Evolutionary conservation across 306 rosid species (phyloP), one percentile per base, ranked within the genome.

Genomic region (Pachyrhizus erosus): DNA sequence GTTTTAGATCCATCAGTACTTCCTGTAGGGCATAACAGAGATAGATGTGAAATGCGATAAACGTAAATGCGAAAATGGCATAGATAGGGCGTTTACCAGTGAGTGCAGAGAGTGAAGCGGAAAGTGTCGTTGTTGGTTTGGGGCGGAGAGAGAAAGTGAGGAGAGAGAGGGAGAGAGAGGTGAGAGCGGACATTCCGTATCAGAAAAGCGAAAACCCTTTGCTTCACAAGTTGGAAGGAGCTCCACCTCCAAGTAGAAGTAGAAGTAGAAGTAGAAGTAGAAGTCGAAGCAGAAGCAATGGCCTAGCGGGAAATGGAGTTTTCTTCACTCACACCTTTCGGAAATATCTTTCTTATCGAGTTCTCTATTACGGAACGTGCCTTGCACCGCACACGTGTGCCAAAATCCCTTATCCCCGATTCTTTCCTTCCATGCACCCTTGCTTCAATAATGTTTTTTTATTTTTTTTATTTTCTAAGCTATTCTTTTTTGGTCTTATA

Each of bases 281-380:
- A n/a, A n/a, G n/a, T n/a, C 21, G 21, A 14, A 61, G 69, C 5
- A 62, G 69, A 2, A 0, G 40, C 31, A 27, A 27, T 2, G 9
- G 43, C 12, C 7, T 33, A 64, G 45, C 70, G 70, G 45, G 70
- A 64, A 64, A 64, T 17, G 70, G 6, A 64, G 24, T 7, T 33
- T 64, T 64, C 6, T 31, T 29, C 70, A 6, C 17, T 26, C 69
- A 5, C 9, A 1, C 9, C 0, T 13, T 26, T 6, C 39, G 34
- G 9, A 60, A 64, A 64, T 64, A 64, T 64, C 43, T 64, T 31
- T 64, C 69, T 64, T 64, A 64, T 64, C 43, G 21, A 64, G 24
- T 64, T 31, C 43, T 7, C 2, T 31, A 3, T 17, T 3, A 7
- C 9, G 42, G 42, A 62, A 62, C 42, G 23, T 29, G 70, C 11